These are phyloP conservation scores for Lachnellula suecica DNA, from an alignment of 2,329 filamentous ascomycete species.

Conservation along the genomic window DNA sequence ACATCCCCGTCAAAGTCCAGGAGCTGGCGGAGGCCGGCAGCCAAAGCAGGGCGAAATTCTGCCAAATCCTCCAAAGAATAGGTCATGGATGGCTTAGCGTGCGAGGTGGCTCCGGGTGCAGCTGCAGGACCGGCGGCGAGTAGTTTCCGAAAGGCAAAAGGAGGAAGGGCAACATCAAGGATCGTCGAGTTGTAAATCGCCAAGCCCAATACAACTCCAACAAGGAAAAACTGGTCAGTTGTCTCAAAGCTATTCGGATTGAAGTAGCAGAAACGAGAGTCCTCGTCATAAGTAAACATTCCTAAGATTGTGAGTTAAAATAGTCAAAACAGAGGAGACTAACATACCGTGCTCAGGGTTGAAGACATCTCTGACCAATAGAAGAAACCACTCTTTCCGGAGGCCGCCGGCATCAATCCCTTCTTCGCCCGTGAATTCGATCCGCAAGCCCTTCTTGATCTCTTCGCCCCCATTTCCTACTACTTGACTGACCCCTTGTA, in stretches of 20 bases:
- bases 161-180: slow-evolving; percentile 81
- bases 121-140: slow-evolving; percentile 71
- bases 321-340: not conserved
- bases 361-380: slow-evolving; percentile 86
- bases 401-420: slow-evolving; percentile 87
- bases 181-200: slow-evolving; percentile 97
- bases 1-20: slow-evolving; percentile 85
- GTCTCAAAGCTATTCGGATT: slow-evolving; percentile 88
- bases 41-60: slow-evolving; percentile 75
- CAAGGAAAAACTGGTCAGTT: slow-evolving; percentile 86
- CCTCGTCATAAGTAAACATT: slow-evolving; percentile 90
- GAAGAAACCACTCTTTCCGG: slow-evolving; percentile 91
- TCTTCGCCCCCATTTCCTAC: slow-evolving; percentile 80
- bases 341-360: slow-evolving; percentile 80
- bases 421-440: slow-evolving; percentile 85
- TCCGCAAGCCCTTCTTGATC: slow-evolving; percentile 84
- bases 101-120: slow-evolving; percentile 51
- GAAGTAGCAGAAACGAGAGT: slow-evolving; percentile 90
- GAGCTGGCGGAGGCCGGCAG: slow-evolving; percentile 71
- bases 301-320: slow-evolving; percentile 46
- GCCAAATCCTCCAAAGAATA: slow-evolving; percentile 81
- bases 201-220: slow-evolving; percentile 82
- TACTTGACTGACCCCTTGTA: slow-evolving; percentile 81
- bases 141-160: slow-evolving; percentile 87
- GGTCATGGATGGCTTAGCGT: slow-evolving; percentile 61